Base-by-base conservation (phyloP, 768 basidiomycete genomes). In the Leccinellum albellum region DNA sequence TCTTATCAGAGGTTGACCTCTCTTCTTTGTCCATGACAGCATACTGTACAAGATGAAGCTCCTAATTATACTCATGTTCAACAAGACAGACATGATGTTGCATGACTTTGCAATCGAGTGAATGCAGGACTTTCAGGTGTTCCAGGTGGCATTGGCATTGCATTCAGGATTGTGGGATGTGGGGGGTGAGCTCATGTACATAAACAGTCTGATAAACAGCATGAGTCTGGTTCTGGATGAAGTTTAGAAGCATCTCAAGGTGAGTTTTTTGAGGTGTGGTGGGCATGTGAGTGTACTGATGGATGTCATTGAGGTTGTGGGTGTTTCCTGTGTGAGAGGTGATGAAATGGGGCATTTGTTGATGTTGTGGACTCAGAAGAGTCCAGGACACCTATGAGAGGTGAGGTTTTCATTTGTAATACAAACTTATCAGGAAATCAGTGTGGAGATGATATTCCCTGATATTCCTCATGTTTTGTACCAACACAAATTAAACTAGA, bases 151-250 rank as follows among this genome's bases (percentile, higher is more conserved):
- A 1, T 75, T 99, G 53, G 84, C 88, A 3, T 77, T 85, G 2
- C 86, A 90, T 65, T 76, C 78, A 50, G 83, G 84, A 12, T 81
- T 82, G 24, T 79, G 81, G 53, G 87, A 91, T 69, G 79, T 86
- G 4, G 88, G 94, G 60, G 94, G 91, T 51, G 97, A 96, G 67
- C 91, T 92, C 48, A 94, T 89, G 40, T 98, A 98, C 72, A 97
- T 98, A 94, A 95, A 92, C 70, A 95, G 93, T 69, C 76, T 99
- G 61, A 99, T 98, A 96, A 94, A 96, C 62, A 94, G 91, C 69
- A 98, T 99, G 97, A 94, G 95, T 70, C 74, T 99, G 52, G 96
- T 99, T 7, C 74, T 99, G 53, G 97, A 99, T 66, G 97, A 98
- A 68, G 98, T 99, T 65, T 99, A 99, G 75, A 92, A 94, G 73